Evolutionary conservation across 2,329 filamentous ascomycete species (phyloP).

Genomic region (Zasmidium cellare): DNA sequence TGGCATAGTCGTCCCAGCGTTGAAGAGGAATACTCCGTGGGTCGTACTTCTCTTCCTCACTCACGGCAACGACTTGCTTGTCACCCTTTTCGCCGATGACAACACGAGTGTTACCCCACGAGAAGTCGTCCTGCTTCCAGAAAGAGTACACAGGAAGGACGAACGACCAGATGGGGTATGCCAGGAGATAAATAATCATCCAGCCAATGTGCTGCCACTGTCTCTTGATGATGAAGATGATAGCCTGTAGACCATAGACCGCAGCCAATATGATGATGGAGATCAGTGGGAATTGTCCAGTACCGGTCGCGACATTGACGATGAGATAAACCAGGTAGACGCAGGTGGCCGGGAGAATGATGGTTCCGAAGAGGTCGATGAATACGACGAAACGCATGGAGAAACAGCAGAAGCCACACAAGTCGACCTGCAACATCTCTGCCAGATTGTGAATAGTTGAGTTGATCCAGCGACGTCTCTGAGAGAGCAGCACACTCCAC

Average conservation of each 20-base stretch:
- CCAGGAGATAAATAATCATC: conserved; percentile 99
- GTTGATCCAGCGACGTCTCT: conserved; percentile 98
- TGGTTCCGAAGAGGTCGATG: conserved; percentile 84
- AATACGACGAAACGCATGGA: conserved; percentile 99
- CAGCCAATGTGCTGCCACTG: conserved; percentile 99
- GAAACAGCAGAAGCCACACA: conserved; percentile 99
- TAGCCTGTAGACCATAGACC: conserved; percentile 91
- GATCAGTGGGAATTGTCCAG: conserved; percentile 78
- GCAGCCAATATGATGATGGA: conserved; percentile 86
- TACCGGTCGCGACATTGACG: conserved; percentile 68
- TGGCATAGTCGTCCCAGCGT: conserved; percentile 95
- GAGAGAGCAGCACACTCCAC: conserved; percentile 93
- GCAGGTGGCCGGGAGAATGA: conserved; percentile 87
- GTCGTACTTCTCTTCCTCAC: conserved; percentile 80
- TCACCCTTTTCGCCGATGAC: conserved; percentile 91
- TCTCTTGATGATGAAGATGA: conserved; percentile 95
- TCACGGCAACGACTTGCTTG: conserved; percentile 82
- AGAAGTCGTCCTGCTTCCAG: conserved; percentile 99
- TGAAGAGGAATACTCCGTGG: conserved; percentile 91
- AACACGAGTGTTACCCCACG: conserved; percentile 97
- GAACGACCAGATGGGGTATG: conserved; percentile 91
- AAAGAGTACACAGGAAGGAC: conserved; percentile 93
- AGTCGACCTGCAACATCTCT: conserved; percentile 85
- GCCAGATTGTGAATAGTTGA: conserved; percentile 96
- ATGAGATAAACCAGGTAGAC: conserved; percentile 87